Evolutionary conservation across 2,329 filamentous ascomycete genomes (phyloP).

Genomic region (Scedosporium aurantiacum): DNA sequence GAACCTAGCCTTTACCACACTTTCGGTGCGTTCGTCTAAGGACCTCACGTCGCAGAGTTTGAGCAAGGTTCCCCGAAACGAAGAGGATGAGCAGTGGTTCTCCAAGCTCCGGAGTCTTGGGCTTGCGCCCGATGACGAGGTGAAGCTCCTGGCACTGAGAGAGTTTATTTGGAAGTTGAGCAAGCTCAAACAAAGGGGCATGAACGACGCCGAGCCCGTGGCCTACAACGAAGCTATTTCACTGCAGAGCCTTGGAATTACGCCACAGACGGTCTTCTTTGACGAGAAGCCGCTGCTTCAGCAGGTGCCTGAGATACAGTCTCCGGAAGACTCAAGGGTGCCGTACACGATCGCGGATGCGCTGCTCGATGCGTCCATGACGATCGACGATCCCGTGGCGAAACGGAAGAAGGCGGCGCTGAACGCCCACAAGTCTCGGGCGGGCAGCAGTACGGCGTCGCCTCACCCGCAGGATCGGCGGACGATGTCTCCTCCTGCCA

Average conservation of each 20-base stretch:
- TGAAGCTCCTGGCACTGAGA: slow-evolving; percentile 73
- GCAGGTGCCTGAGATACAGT: slow-evolving; percentile 19
- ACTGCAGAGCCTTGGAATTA: slow-evolving; percentile 64
- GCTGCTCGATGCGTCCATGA: slow-evolving; percentile 81
- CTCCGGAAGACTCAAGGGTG: slow-evolving; percentile 23
- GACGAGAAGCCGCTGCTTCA: slow-evolving; percentile 55
- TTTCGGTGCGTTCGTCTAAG: slow-evolving; percentile 41
- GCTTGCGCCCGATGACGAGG: slow-evolving; percentile 71
- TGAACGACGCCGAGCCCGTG: slow-evolving; percentile 21
- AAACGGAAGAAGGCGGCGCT: slow-evolving; percentile 39
- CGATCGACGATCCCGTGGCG: slow-evolving; percentile 58
- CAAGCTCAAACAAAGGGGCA: slow-evolving; percentile 53
- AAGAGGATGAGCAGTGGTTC: slow-evolving; percentile 94
- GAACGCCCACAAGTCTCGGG: slow-evolving; percentile 38
- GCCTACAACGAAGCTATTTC: slow-evolving; percentile 55
- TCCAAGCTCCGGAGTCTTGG: slow-evolving; percentile 73
- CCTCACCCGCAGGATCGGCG: slow-evolving; percentile 13
- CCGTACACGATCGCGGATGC: slow-evolving; percentile 83
- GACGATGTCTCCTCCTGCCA: slow-evolving; percentile 18
- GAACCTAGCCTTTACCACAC: slow-evolving; percentile 47
- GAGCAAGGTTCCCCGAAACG: slow-evolving; percentile 59
- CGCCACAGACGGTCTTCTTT: slow-evolving; percentile 84
- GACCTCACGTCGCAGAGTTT: slow-evolving; percentile 48
- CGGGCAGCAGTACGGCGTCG: slow-evolving; percentile 25
- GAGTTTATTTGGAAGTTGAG: slow-evolving; percentile 89